Conservation (phyloP, 2,329 filamentous ascomycete species). For the Stemphylium lycopersici region DNA sequence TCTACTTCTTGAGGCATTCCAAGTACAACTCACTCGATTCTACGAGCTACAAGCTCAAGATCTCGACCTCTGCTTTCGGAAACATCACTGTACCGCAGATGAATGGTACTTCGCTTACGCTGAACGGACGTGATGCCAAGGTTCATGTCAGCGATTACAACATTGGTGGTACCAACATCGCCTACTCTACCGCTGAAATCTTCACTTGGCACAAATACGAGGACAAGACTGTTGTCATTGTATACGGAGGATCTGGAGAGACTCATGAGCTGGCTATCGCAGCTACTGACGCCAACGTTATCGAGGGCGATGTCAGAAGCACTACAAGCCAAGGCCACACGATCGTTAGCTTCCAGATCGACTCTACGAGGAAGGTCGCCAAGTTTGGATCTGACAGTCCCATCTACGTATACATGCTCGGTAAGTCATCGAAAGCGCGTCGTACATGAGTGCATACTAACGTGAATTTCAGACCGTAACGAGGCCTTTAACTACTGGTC, state of each 20-base stretch:
- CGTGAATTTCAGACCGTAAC: conserved; percentile 60
- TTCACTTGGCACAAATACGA: conserved; percentile 70
- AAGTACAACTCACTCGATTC: conserved; percentile 66
- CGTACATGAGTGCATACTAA: conserved; percentile 19
- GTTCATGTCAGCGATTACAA: conserved; percentile 71
- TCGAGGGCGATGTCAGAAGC: conserved; percentile 52
- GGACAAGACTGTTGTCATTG: conserved; percentile 63
- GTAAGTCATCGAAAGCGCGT: conserved; percentile 44
- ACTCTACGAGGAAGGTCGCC: conserved; percentile 59
- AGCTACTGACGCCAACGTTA: conserved; percentile 42
- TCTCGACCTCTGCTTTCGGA: conserved; percentile 64
- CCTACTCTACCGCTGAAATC: conserved; percentile 74
- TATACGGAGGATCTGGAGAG: conserved; percentile 69
- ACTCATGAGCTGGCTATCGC: conserved; percentile 66
- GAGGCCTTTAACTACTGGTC: conserved; percentile 74
- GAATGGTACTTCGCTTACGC: conserved; percentile 59
- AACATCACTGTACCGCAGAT: conserved; percentile 64
- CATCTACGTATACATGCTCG: conserved; percentile 63
- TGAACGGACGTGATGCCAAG: conserved; percentile 70
- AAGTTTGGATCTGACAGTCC: conserved; percentile 50
- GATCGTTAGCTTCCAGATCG: conserved; percentile 63
- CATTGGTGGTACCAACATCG: conserved; percentile 62
- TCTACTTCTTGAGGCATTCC: conserved; percentile 70
- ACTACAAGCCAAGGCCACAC: conserved; percentile 52
- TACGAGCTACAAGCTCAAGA: conserved; percentile 66